Evolutionary conservation across 2,329 filamentous ascomycete genomes (phyloP).

Genomic region (Podosphaera fusca): DNA sequence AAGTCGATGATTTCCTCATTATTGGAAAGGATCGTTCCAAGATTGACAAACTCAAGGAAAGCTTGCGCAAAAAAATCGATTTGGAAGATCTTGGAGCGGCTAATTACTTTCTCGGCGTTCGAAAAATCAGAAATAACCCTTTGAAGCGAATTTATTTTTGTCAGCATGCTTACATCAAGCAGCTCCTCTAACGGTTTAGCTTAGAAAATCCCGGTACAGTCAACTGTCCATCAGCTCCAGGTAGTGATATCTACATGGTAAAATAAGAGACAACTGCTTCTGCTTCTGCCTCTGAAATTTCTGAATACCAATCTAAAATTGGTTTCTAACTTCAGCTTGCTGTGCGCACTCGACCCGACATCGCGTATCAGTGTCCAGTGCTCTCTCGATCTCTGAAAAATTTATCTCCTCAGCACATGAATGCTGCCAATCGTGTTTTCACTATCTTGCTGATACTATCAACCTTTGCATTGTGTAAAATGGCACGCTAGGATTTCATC

Average conservation of each 20-base stretch:
- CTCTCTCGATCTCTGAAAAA: too few species aligned
- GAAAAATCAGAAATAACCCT: not conserved
- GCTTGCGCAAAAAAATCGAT: too few species aligned
- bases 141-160: not conserved
- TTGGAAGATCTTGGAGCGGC: not conserved
- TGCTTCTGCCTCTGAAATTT: not conserved
- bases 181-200: not conserved
- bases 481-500: not conserved
- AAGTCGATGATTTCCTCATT: not conserved
- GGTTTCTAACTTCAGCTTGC: not conserved
- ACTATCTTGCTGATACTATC: not conserved
- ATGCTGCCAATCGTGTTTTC: not conserved
- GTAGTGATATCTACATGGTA: not conserved
- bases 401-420: not conserved
- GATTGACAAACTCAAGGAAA: not conserved
- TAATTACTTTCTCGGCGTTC: constrained; percentile 1
- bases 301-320: not conserved
- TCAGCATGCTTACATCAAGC: not conserved
- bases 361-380: too few species aligned
- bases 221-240: not conserved
- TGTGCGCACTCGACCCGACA: not conserved
- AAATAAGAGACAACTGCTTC: not conserved
- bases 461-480: not conserved
- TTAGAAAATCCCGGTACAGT: not conserved
- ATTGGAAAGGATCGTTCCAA: not conserved